Evolutionary conservation across 768 basidiomycete genomes (phyloP), one percentile per base, ranked within the genome.

Genomic region (Kwoniella dendrophila): DNA sequence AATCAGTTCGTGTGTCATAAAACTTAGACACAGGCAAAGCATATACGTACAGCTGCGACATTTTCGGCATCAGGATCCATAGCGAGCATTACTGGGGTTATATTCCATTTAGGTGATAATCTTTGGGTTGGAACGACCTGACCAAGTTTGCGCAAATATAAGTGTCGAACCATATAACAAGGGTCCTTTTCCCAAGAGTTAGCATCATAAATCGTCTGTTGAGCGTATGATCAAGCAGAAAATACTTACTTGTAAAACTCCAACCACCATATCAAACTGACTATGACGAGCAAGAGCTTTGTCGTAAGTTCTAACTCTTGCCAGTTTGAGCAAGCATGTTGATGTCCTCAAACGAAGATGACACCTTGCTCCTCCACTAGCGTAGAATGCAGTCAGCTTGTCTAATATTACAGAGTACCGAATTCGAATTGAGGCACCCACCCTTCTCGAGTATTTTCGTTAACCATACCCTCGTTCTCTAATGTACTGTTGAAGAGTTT

Each of bases 41-140:
- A n/a, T n/a, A 11, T 38, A 49, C 84, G 66, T 57, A 90, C 92
- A 80, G 85, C 82, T 27, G 77, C 79, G 67, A 86, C 87, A 29
- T 93, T 84, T 61, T 97, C 94, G 24, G 78, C 77, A 64, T 97
- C 95, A 0, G 94, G 94, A 77, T 99, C 96, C 69, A 91, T 88
- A 0, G 93, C 88, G 0, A 90, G 87, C 45, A 99, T 80, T 81
- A 96, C 92, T 4, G 90, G 88, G 59, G 96, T 85, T 45, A 90
- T 81, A 73, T 93, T 91, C 80, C 88, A 94, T 20, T 85, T 83
- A 1, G 87, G 78, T 16, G 86, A 83, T 2, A 93, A 80, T 78
- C 88, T 87, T 34, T 86, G 84, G 2, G 80, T 74, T 45, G 85
- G 83, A n/a, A 93, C 78, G 26, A 90, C 80, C 10, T 82, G 73